These are phyloP conservation scores for Phlyctochytrium arcticum DNA, from an alignment of 192 early-diverging fungal species.

Conservation along the genomic window DNA sequence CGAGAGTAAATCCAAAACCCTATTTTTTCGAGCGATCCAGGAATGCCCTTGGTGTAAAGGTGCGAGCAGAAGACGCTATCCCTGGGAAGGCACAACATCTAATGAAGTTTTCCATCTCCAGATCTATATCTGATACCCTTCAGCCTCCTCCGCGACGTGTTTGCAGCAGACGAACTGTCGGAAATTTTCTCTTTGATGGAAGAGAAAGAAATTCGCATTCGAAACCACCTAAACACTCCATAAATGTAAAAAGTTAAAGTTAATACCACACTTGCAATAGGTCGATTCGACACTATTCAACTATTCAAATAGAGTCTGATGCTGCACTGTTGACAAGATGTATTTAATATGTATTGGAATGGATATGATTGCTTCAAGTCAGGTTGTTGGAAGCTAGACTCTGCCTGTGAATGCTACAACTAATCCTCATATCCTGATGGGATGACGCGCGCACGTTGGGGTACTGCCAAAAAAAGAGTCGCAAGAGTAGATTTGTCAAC, in stretches of 20 bases:
- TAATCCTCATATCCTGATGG: conserved; percentile 33
- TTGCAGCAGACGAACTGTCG: conserved; percentile 45
- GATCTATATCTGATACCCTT: conserved; percentile 56
- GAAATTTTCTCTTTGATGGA: conserved; percentile 56
- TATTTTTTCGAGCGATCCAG: conserved; percentile 57
- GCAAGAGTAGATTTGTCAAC: too few species aligned
- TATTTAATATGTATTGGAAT: too few species aligned
- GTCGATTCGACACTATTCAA: too few species aligned
- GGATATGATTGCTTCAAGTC: too few species aligned
- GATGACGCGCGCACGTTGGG: conserved; percentile 1
- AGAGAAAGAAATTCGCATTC: conserved; percentile 62
- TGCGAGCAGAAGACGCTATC: conserved; percentile 6
- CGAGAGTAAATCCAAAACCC: conserved; percentile 35
- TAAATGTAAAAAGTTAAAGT: too few species aligned
- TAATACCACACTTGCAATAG: too few species aligned
- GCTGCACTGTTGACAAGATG: too few species aligned
- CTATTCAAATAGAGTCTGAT: too few species aligned
- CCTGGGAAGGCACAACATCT: neutral
- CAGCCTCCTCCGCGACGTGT: conserved; percentile 30
- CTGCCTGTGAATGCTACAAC: neutral
- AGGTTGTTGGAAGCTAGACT: too few species aligned
- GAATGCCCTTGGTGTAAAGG: conserved; percentile 71
- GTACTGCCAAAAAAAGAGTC: conserved; percentile 23
- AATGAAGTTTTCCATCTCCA: conserved; percentile 10
- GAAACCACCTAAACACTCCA: too few species aligned